Percentiles rank a stretch among this genome's conserved stretches.
These are phyloP conservation scores for Botrytis fragariae DNA, from an alignment of 2,329 filamentous ascomycete genomes.

Conservation along the genomic window DNA sequence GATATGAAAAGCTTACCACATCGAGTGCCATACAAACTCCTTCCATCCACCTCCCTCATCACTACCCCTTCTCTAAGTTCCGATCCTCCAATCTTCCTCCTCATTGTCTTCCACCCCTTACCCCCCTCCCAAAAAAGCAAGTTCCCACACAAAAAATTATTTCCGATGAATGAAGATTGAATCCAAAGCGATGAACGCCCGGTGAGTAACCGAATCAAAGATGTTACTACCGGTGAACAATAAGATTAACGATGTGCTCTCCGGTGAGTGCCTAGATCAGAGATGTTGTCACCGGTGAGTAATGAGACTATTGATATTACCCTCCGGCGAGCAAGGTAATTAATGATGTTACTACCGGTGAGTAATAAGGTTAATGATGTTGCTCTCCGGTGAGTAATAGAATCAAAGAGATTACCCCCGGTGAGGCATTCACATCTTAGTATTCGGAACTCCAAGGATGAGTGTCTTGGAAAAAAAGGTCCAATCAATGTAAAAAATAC, in stretches of 20 bases:
- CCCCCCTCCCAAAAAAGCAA: not conserved
- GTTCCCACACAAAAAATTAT: rapidly evolving
- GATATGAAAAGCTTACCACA: not conserved
- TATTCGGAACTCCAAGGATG: no score
- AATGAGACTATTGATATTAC: rapidly evolving
- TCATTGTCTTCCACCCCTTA: no score
- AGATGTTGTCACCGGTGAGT: no score
- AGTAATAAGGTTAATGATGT: no score
- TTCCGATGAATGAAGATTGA: not conserved
- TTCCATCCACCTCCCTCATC: not conserved
- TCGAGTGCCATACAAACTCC: rapidly evolving
- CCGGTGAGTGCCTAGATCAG: no score
- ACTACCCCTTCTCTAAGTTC: no score
- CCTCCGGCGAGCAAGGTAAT: no score
- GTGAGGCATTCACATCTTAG: not conserved
- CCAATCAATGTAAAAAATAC: not conserved
- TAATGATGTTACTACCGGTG: no score
- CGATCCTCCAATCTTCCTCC: rapidly evolving
- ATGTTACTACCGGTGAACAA: no score
- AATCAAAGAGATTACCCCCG: not conserved
- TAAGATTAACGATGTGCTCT: no score
- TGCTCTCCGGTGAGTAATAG: no score
- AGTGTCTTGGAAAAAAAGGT: no score
- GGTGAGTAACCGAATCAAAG: not conserved
- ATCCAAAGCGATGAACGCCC: not conserved